A percentile compares a stretch with the other conserved stretches of the same genome.
phyloP scores from a whole-genome alignment of 2,329 filamentous ascomycete species.

The Chaetomium sp. region DNA sequence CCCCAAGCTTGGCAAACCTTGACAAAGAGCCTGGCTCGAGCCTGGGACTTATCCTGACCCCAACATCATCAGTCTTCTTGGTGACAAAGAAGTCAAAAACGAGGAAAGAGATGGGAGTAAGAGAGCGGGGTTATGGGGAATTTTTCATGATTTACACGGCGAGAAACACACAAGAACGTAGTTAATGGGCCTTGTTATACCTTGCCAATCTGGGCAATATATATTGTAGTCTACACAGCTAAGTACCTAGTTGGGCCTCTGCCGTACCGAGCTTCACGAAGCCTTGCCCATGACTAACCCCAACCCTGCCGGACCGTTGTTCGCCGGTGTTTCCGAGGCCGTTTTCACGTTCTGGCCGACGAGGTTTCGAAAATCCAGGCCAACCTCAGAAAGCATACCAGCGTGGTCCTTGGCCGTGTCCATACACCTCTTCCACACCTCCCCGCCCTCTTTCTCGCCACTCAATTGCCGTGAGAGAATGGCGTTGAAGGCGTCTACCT shows the following conservation, averaged over 20 bases:
- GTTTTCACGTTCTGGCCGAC: conserved; percentile 54
- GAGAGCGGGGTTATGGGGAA: no score
- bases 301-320: conserved; percentile 35
- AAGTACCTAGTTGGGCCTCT: no score
- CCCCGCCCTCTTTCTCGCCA: conserved; percentile 69
- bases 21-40: no score
- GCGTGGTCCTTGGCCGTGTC: conserved; percentile 75
- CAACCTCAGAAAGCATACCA: conserved; percentile 72
- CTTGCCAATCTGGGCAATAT: no score
- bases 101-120: no score
- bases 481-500: conserved; percentile 84
- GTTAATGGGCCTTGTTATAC: no score
- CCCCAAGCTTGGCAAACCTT: neutral
- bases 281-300: conserved; percentile 27
- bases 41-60: no score
- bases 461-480: conserved; percentile 79
- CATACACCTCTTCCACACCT: conserved; percentile 77
- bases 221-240: no score
- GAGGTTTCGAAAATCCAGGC: conserved; percentile 80
- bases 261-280: neutral
- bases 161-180: no score
- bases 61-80: no score
- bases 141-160: no score
- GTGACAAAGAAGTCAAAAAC: no score
- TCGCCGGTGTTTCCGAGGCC: conserved; percentile 10